Base-by-base conservation (phyloP, 2,329 filamentous ascomycete genomes). In the Colletotrichum sp. region DNA sequence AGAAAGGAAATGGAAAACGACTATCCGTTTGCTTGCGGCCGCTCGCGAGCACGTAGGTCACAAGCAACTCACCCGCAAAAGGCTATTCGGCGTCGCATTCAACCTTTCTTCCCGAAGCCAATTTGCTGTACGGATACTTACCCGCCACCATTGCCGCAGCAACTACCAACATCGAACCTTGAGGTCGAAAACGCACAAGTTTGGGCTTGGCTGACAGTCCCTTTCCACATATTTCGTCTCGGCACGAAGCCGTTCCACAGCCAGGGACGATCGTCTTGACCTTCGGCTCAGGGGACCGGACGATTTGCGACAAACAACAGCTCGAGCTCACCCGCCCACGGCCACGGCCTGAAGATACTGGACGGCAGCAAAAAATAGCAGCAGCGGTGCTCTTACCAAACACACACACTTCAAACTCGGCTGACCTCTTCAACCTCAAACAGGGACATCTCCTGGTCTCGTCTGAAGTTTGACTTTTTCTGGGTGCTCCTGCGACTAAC, bases 201-300 rank as follows among this genome's bases (percentile, higher is more conserved):
- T 68, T 28, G 49, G 63, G 57, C 57, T 59, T 72, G 63, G 39
- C 69, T 67, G 69, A 72, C 69, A 64, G 32, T 57, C 55, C 24
- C 63, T 73, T 73, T 60, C 69, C 62, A 72, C 62, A 72, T 62
- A 62, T 75, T 39, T 68, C 30, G 62, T 68, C 72, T 71, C 62
- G 69, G 62, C 69, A 75, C 62, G 72, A 60, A 49, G 67, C 67
- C 69, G 72, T 71, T 63, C 72, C 72, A 75, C 72, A 71, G 62
- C 63, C 68, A 72, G 68, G 68, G 60, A 73, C 44, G 34, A 64
- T 72, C 74, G 65, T 76, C 74, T 49, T 74, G 70, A 69, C 16
- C 30, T 76, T 76, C 74, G 59, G 64, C 65, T 76, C 44, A 74
- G 26, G 57, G 44, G 18, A 76, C 65, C 59, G 44, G 74, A 76